A percentile compares a stretch with the other conserved stretches of the same genome.
Conservation (phyloP, 768 basidiomycete genomes). For the Collybia nuda region DNA sequence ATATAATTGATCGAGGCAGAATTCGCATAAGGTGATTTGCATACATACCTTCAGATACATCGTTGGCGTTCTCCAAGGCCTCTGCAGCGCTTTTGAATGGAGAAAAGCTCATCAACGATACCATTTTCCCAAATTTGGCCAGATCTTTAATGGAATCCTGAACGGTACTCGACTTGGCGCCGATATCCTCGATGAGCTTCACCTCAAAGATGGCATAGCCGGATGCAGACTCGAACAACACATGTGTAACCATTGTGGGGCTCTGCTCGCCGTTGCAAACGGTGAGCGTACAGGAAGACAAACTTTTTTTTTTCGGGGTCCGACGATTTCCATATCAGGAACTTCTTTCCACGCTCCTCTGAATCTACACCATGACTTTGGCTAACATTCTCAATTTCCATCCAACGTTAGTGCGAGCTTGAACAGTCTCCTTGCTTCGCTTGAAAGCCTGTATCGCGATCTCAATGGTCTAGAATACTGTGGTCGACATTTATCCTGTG, state of each 20-base stretch:
- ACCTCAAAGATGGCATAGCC: conserved; percentile 93
- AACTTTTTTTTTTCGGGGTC: conserved; percentile 29
- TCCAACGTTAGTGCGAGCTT: too few relatives aligned
- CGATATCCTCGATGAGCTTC: conserved; percentile 86
- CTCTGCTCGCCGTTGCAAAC: conserved; percentile 30
- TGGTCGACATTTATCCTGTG: too few relatives aligned
- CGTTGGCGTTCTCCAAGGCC: conserved; percentile 94
- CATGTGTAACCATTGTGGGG: conserved; percentile 69
- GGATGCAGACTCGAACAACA: conserved; percentile 91
- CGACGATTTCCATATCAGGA: conserved; percentile 14
- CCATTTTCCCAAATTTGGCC: conserved; percentile 90
- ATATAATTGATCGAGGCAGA: conserved; percentile 2
- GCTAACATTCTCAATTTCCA: too few relatives aligned
- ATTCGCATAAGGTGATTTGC: not conserved
- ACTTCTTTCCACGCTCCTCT: too few relatives aligned
- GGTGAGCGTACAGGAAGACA: conserved; percentile 21
- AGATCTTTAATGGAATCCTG: conserved; percentile 89
- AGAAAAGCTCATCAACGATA: conserved; percentile 84
- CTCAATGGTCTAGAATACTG: too few relatives aligned
- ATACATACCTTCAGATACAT: conserved; percentile 91
- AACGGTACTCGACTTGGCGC: conserved; percentile 69
- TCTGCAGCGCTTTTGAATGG: conserved; percentile 94
- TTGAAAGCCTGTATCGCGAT: too few relatives aligned
- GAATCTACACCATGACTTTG: too few relatives aligned
- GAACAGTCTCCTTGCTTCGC: too few relatives aligned